Base-by-base conservation (phyloP, 768 basidiomycete species). In the Leccinum barrowsii region DNA sequence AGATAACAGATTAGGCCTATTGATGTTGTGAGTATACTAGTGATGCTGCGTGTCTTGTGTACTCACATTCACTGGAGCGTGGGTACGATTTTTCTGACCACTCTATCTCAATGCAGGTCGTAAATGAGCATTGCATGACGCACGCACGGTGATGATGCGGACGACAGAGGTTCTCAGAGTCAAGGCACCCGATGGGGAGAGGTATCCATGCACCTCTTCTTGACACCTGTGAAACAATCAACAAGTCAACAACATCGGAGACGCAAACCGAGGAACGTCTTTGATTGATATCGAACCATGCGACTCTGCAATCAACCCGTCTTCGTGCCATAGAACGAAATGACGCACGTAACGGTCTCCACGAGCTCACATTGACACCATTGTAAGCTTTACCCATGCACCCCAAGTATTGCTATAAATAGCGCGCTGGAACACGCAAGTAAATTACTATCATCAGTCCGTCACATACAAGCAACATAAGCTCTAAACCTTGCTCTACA, bases 401-500 rank as follows among this genome's bases (percentile, higher is more conserved):
- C 44, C 17, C 17, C 28, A 13, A 26, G 21, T 53, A 48, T 48
- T 13, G 40, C 24, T 42, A 15, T 40, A 21, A 28, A 62, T 52
- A 42, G 32, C 37, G 30, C 35, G 32, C 32, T 55, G 5, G 10
- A 32, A 24, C 30, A 8, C 44, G 35, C 48, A 19, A 42, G 42
- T 64, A 57, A 52, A 44, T 61, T 50, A 58, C 17, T 54, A 56
- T 58, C 49, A 5, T 30, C 19, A 22, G 49, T 47, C 51, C 59
- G 19, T 52, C 57, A 47, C 48, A 40, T 46, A 24, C 32, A 47
- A 58, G 28, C 42, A 52, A 50, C 30, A 22, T 40, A 57, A 34
- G 52, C n/a, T 58, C 21, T 12, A 40, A 54, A 6, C n/a, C 32
- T 30, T 37, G 12, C 30, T 32, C 57, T 67, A 67, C 54, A 67